Base-by-base conservation (phyloP, 2,329 filamentous ascomycete species). In the Ploettnerulaceae sp. region DNA sequence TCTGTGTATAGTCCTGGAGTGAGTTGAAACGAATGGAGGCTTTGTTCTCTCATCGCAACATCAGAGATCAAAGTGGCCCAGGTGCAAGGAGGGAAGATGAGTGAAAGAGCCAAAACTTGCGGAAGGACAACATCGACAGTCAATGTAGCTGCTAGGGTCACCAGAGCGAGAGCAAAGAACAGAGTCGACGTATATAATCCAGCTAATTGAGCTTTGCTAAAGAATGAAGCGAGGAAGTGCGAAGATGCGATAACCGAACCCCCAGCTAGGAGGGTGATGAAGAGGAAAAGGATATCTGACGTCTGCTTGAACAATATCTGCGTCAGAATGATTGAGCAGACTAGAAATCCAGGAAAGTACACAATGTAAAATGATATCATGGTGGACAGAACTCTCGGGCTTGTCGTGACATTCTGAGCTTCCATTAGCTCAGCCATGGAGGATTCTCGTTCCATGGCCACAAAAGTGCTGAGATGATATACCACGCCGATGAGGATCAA, bases 171-270 rank as follows among this genome's bases (percentile, higher is more conserved):
- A 5, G 81, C 61, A 36, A 84, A 73, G 0, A 73, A 74, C 11
- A 74, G 64, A 26, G 83, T 77, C 6, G 77, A 76, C n/a, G 76
- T 70, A 1, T 77, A 74, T 48, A 83, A 81, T 20, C 81, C 80
- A 26, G 76, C 80, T 8, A 84, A 69, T 51, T 84, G 79, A 2
- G 80, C 74, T 55, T 78, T 81, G 51, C 70, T 73, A 64, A 84
- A 84, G 56, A 84, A 76, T 12, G 75, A 72, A 0, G 73, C 79
- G 15, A 77, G 74, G 38, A 82, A 77, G 22, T 58, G 55, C 5
- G 52, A 40, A 5, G 52, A 56, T 8, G 35, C 33, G 21, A 56
- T 53, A 1, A 51, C 48, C 4, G 58, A 57, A 8, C 40, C 48
- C 17, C 54, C 51, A 18, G 54, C 54, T 9, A 59, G 39, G 3